Conservation (phyloP, 352 stramenopile genomes). For the Phytophthora europaea region DNA sequence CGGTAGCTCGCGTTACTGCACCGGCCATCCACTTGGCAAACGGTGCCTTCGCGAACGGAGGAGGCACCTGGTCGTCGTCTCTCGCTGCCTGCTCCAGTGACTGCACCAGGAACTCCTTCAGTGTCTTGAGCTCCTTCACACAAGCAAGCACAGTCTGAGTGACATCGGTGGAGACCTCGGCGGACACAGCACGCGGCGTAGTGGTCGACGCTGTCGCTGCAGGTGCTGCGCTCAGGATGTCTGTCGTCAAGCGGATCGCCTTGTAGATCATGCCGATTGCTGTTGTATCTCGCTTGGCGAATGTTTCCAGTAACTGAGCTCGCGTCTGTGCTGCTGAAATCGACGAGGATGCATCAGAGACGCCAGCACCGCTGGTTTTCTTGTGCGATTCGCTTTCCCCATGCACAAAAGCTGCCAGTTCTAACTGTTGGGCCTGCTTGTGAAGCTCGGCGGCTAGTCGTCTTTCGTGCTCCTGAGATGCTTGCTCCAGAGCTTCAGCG, state of each 20-base stretch:
- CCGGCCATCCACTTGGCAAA: conserved; percentile 36
- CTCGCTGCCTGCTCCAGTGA: conserved; percentile 61
- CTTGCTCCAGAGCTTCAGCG: conserved; percentile 30
- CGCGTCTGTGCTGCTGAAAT: conserved; percentile 31
- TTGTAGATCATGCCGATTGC: conserved; percentile 75
- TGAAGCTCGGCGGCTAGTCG: conserved; percentile 40
- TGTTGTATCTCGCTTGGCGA: conserved; percentile 69
- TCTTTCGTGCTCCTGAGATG: conserved; percentile 19
- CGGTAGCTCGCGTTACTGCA: conserved; percentile 28
- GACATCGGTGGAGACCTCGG: conserved; percentile 64
- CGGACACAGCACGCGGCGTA: neutral
- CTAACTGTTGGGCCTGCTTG: conserved; percentile 58
- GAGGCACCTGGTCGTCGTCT: conserved; percentile 25
- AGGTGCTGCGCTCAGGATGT: conserved; percentile 66
- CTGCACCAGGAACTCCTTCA: conserved; percentile 75
- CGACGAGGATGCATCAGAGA: neutral
- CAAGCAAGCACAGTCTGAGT: conserved; percentile 70
- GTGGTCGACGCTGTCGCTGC: neutral
- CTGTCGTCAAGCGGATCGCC: conserved; percentile 70
- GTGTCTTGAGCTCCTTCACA: conserved; percentile 76
- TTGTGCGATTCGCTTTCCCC: conserved; percentile 18
- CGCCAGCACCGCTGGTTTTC: conserved; percentile 11
- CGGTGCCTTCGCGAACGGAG: conserved; percentile 20
- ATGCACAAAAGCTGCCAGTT: conserved; percentile 46
- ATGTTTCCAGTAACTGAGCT: conserved; percentile 53